Evolutionary conservation across 2,329 filamentous ascomycete species (phyloP).

Genomic region (Lithohypha guttulata): DNA sequence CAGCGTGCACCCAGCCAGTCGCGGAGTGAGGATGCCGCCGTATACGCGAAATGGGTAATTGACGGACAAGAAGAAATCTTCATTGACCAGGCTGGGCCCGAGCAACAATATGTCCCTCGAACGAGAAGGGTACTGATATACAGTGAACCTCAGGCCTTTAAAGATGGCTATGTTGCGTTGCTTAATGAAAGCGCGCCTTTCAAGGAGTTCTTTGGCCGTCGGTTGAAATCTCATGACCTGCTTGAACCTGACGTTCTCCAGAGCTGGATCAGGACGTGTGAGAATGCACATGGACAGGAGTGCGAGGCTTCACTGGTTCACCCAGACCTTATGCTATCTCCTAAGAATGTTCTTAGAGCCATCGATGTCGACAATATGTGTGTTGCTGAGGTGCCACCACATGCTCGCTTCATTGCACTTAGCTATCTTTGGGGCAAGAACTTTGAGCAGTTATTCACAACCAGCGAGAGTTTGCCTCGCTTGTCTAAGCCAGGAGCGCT

Average conservation of each 20-base stretch:
- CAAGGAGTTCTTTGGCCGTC: conserved; percentile 19
- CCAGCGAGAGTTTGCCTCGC: conserved; percentile 18
- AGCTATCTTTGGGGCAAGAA: conserved; percentile 24
- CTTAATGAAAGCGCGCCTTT: conserved; percentile 21
- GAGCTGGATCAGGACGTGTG: conserved; percentile 19
- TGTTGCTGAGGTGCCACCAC: conserved; percentile 16
- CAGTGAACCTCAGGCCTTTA: conserved; percentile 22
- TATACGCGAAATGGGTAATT: conserved; percentile 21
- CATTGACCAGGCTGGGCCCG: conserved; percentile 4
- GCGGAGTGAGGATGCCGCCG: conserved; percentile 16
- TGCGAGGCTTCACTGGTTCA: conserved; percentile 22
- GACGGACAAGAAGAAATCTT: conserved; percentile 19
- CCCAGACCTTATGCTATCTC: conserved; percentile 15
- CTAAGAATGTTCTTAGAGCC: conserved; percentile 18
- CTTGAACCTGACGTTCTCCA: conserved; percentile 17
- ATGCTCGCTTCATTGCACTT: conserved; percentile 20
- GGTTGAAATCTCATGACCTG: conserved; percentile 18
- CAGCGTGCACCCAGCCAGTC: conserved; percentile 17
- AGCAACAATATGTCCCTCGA: conserved; percentile 15
- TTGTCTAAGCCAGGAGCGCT: conserved; percentile 18
- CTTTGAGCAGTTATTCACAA: conserved; percentile 21
- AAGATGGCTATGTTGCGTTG: conserved; percentile 23
- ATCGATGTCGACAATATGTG: conserved; percentile 22
- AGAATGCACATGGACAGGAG: conserved; percentile 18
- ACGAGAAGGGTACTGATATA: conserved; percentile 21